Evolutionary conservation across 2,329 filamentous ascomycete genomes (phyloP).

Genomic region (Huntiella bhutanensis): DNA sequence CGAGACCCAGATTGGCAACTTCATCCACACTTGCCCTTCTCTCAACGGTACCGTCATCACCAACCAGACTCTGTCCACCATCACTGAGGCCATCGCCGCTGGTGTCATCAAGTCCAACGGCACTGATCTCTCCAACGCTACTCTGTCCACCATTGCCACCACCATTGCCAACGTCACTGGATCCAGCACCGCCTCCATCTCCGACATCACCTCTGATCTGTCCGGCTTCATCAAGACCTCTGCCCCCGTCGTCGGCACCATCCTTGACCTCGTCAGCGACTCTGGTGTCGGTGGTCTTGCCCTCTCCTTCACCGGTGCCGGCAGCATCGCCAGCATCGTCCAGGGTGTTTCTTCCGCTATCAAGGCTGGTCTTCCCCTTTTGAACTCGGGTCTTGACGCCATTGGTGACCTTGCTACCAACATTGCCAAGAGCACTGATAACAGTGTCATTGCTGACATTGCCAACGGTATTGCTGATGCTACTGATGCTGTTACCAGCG

Average conservation of each 20-base stretch:
- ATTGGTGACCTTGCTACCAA: neutral
- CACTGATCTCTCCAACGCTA: neutral
- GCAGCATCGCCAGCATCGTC: neutral
- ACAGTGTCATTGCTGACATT: neutral
- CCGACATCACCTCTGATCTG: neutral
- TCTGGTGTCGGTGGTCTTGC: neutral
- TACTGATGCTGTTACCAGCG: neutral
- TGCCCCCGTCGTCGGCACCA: neutral
- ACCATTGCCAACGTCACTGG: neutral
- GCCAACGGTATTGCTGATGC: neutral
- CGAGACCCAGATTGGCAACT: neutral
- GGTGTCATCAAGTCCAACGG: no score
- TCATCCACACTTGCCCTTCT: no score
- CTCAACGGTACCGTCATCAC: no score
- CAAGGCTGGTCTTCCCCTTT: neutral
- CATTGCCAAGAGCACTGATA: neutral
- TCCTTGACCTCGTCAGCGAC: neutral
- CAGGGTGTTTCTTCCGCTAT: neutral
- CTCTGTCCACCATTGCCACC: rapidly evolving
- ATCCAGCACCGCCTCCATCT: neutral
- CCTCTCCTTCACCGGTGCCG: neutral
- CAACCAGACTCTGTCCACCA: no score
- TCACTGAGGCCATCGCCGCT: no score
- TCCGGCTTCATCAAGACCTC: neutral
- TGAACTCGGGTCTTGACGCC: neutral